Conservation (phyloP, 176 grass and related monocot genomes). For the Cenchrus purpureus region DNA sequence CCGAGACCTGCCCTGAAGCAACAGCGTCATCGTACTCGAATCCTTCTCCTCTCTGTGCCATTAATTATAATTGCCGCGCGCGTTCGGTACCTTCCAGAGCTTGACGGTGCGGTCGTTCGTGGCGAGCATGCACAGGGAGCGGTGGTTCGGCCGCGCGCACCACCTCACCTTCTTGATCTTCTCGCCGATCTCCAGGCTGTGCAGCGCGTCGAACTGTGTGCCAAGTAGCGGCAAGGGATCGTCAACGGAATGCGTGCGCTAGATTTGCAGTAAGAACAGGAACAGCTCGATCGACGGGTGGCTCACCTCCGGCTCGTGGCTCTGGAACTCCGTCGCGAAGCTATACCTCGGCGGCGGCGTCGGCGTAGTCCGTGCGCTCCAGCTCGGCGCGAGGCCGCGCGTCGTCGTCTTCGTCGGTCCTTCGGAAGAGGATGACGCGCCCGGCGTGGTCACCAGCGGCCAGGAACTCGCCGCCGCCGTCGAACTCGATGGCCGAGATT, state of each 20-base stretch:
- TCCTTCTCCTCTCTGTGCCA: not conserved
- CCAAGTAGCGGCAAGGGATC: not conserved
- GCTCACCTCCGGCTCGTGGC: conserved; percentile 58
- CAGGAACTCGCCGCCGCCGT: conserved; percentile 47
- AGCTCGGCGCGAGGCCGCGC: conserved; percentile 12
- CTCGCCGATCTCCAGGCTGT: conserved; percentile 63
- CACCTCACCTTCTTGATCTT: conserved; percentile 64
- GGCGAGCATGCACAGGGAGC: conserved; percentile 51
- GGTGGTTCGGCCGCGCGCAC: conserved; percentile 51
- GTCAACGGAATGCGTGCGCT: not conserved
- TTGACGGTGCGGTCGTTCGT: conserved; percentile 64
- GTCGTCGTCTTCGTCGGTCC: not conserved
- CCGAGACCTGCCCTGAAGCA: conserved; percentile 36
- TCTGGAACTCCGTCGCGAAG: conserved; percentile 61
- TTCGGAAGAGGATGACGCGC: conserved; percentile 50
- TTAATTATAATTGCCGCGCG: not conserved
- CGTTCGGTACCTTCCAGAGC: conserved; percentile 60
- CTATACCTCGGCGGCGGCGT: conserved; percentile 44
- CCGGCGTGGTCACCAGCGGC: conserved; percentile 58
- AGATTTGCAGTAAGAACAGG: not conserved
- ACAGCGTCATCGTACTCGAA: not conserved
- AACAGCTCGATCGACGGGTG: not conserved
- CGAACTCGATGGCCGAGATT: conserved; percentile 52
- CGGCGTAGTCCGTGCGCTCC: conserved; percentile 42
- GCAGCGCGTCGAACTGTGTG: conserved; percentile 56